Percentiles rank a stretch among this genome's conserved stretches.
These are phyloP conservation scores for Rhinocladiella mackenziei DNA, from an alignment of 2,329 filamentous ascomycete genomes.

Conservation along the genomic window DNA sequence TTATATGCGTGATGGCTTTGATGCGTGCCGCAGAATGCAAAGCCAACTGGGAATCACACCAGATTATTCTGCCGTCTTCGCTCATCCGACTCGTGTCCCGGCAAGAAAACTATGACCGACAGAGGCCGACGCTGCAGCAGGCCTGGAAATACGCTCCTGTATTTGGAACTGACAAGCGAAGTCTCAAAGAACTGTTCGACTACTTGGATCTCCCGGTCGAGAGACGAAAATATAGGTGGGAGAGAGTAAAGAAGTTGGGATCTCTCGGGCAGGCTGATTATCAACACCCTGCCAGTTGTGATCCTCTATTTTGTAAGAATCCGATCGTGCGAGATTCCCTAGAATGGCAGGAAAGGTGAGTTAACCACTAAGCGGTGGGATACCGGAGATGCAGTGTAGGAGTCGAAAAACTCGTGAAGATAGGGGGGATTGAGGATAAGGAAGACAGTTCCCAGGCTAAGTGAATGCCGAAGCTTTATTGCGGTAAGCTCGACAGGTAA, in stretches of 20 bases:
- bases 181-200: constrained; percentile 18
- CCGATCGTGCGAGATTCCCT: neutral
- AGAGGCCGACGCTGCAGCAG: neutral
- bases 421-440: too few relatives aligned
- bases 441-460: too few relatives aligned
- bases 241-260: constrained; percentile 3
- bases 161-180: constrained; percentile 1
- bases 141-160: constrained; percentile 11
- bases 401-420: too few relatives aligned
- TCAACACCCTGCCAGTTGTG: neutral
- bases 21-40: constrained; percentile 18
- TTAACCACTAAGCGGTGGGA: constrained; percentile 11
- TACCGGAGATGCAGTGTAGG: neutral
- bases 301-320: neutral
- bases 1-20: constrained; percentile 17
- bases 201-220: constrained; percentile 11
- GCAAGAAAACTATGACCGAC: neutral
- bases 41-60: constrained; percentile 1
- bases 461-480: too few relatives aligned
- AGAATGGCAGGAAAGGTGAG: constrained; percentile 17
- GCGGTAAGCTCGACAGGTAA: too few relatives aligned
- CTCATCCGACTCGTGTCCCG: neutral
- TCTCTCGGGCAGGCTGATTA: neutral
- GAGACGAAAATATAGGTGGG: constrained; percentile 15
- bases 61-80: neutral